phyloP scores from a whole-genome alignment of 2,329 filamentous ascomycete species.

The Aspergillaceae sp. region DNA sequence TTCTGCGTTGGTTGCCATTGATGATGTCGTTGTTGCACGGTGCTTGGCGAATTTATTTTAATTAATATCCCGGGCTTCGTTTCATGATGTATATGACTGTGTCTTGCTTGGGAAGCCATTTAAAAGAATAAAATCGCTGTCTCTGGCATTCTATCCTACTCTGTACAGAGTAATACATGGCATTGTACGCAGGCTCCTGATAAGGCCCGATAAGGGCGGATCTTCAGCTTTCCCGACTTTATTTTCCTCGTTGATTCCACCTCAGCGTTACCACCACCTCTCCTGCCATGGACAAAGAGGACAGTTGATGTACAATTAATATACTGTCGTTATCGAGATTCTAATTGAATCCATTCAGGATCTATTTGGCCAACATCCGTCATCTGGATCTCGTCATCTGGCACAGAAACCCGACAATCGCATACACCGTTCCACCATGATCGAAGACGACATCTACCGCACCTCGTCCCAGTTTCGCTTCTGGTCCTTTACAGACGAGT shows the following conservation, averaged over 20 bases:
- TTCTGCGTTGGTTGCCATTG: not conserved
- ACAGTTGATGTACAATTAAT: too few relatives aligned
- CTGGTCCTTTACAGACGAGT: constrained; percentile 79
- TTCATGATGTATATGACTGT: not conserved
- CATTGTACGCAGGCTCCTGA: too few relatives aligned
- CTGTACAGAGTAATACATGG: too few relatives aligned
- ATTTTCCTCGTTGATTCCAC: not conserved
- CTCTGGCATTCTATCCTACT: too few relatives aligned
- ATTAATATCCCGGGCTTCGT: not conserved
- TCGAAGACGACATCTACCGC: constrained; percentile 85
- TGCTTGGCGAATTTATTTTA: constrained; percentile 22
- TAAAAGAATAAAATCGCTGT: too few relatives aligned
- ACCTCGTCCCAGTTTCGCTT: constrained; percentile 81
- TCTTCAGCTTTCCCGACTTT: too few relatives aligned
- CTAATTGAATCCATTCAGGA: too few relatives aligned
- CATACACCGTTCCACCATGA: constrained; percentile 45
- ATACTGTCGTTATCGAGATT: too few relatives aligned
- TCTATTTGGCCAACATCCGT: too few relatives aligned
- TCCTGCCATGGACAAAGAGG: too few relatives aligned
- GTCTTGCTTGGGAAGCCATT: not conserved
- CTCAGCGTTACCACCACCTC: not conserved
- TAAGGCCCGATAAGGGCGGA: too few relatives aligned
- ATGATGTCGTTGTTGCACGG: constrained; percentile 9
- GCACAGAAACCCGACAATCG: not conserved
- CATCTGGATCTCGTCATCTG: not conserved